Evolutionary conservation across 441 rosid species (phyloP).

Genomic region (Euphorbia neoarborescens): DNA sequence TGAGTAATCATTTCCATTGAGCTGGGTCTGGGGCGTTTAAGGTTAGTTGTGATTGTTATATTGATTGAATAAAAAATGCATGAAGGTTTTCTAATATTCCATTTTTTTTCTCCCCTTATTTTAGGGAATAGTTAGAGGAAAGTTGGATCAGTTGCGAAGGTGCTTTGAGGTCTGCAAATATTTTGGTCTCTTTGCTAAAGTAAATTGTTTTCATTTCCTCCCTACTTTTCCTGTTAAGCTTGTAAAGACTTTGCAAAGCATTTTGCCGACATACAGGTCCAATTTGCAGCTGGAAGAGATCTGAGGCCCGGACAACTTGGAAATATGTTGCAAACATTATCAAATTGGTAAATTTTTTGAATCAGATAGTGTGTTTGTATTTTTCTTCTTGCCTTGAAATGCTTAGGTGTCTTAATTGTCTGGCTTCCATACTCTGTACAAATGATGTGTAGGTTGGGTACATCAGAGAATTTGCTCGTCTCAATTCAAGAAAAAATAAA

Average conservation of each 20-base stretch:
- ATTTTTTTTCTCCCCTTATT: slow-evolving; percentile 4
- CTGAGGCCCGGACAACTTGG: slow-evolving; percentile 84
- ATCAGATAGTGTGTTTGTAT: not conserved
- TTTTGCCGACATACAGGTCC: slow-evolving; percentile 47
- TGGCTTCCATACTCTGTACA: slow-evolving; percentile 7
- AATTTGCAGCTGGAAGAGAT: slow-evolving; percentile 96
- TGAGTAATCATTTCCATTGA: not conserved
- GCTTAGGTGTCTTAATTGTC: slow-evolving; percentile 2
- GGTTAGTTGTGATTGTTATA: not conserved
- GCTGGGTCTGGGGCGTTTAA: not conserved
- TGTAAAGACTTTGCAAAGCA: slow-evolving; percentile 1
- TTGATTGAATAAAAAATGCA: not conserved
- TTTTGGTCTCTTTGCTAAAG: slow-evolving; percentile 17
- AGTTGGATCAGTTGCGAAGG: slow-evolving; percentile 88
- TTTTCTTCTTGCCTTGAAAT: slow-evolving; percentile 9
- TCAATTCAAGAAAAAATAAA: slow-evolving; percentile 93
- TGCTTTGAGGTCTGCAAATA: slow-evolving; percentile 72
- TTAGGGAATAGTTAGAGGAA: slow-evolving; percentile 95
- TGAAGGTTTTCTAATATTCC: not conserved
- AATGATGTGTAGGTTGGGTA: slow-evolving; percentile 52
- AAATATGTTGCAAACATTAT: slow-evolving; percentile 79
- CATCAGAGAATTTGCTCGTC: slow-evolving; percentile 74
- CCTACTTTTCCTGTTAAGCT: not conserved
- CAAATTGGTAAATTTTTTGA: slow-evolving; percentile 55
- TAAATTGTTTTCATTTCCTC: not conserved